Evolutionary conservation across 805 yeast species (phyloP), one percentile per base, ranked within the genome.

Genomic region (Candida yuanshanica): DNA sequence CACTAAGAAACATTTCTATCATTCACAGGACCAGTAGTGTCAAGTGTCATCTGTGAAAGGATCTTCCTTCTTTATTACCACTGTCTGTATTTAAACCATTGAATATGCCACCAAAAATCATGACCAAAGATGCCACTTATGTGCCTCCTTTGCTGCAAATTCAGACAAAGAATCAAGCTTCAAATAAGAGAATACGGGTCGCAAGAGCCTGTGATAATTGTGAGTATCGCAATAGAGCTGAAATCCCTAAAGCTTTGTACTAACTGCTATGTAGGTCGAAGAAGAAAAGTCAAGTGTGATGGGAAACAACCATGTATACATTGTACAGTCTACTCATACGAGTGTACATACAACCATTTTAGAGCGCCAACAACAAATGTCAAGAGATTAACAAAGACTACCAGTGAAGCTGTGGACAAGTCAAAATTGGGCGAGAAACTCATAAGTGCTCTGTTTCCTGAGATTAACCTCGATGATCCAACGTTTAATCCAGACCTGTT

Each of bases 321-420:
- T 56, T 89, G 96, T 58, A 83, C 95, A 1, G 95, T 87, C 1
- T 89, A 87, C 63, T 78, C 86, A 17, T 85, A 83, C 60, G 83
- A 77, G 43, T 88, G 96, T 62, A 78, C 95, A 0, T 88, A 88
- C 58, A 85, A 83, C 55, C 87, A 85, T 53, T 91, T 42, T 24
- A 41, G 95, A 9, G 71, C 82, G 6, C 36, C 44, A 1, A 18
- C 39, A 1, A 16, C 37, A 4, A 5, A 42, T 4, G 27, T 18
- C 9, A 39, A 65, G 38, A 40, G 27, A 20, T 36, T 20, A 25
- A 41, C 25, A 17, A 25, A 38, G 13, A 44, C 41, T n/a, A 10
- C 22, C 2, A 43, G 38, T 21, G 20, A 20, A 25, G 16, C 18
- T 4, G 25, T 25, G 11, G 41, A 41, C n/a, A 29, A 42, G 13